Evolutionary conservation across 2,329 filamentous ascomycete species (phyloP), one percentile per base, ranked within the genome.

Genomic region (Helotiales sp.): DNA sequence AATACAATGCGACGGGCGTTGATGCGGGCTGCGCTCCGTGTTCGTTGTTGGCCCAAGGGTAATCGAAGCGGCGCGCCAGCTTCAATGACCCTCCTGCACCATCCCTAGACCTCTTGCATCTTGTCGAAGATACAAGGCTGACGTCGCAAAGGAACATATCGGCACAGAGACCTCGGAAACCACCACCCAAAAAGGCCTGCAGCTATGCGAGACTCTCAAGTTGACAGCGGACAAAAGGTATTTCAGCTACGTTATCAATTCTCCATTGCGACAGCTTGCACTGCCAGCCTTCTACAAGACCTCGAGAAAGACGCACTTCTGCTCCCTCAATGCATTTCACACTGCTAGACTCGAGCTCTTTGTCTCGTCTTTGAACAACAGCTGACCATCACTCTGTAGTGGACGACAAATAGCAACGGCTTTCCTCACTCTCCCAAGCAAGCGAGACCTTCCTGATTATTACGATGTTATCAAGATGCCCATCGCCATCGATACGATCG

Each of bases 211-310:
- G 54, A 86, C 87, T 69, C 83, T 96, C 69, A 87, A 87, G 66
- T 81, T 84, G 63, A 91, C 90, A 22, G 84, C 85, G 62, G 91
- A 96, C 73, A 96, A 96, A 77, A 90, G 82, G 90, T 93, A 80
- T 69, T 83, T 78, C 48, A 17, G 42, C 17, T 36, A 6, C 22
- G 15, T 8, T 33, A 49, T 12, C 13, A 38, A 36, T 22, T 42
- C 25, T 52, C 29, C 36, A 31, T 46, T 44, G 40, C 40, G 40
- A 44, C 40, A 44, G 40, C 40, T 22, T 19, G 17, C 17, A 33
- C 50, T 34, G 15, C 33, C 42, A 57, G 49, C 25, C 27, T 17
- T 24, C 24, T 38, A 44, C 8, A 25, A 22, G 24, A 22, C 30
- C 54, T 56, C 29, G 29, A 15, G 17, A 42, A 13, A 15, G 25